Evolutionary conservation across 2,329 filamentous ascomycete genomes (phyloP).

Genomic region (Xylaria sp.): DNA sequence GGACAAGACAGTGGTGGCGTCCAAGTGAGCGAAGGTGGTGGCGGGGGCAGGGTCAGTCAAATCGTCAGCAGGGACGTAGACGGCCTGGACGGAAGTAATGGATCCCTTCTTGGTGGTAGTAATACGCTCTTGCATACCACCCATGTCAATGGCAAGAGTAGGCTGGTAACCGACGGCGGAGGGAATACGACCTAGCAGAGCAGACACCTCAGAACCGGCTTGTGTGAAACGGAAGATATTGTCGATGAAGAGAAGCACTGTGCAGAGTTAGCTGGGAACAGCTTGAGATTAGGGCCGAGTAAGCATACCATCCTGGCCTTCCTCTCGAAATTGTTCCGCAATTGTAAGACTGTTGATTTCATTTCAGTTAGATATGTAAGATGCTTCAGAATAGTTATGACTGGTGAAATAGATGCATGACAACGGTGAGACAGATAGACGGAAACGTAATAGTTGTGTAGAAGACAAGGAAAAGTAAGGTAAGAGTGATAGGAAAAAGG

Average conservation of each 20-base stretch:
- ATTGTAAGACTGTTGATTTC: conserved; percentile 61
- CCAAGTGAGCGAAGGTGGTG: conserved; percentile 99
- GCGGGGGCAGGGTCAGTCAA: conserved; percentile 99
- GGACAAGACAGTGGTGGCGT: conserved; percentile 99
- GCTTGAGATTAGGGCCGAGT: neutral
- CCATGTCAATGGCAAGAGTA: conserved; percentile 98
- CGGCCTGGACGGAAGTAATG: conserved; percentile 99
- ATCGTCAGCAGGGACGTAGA: conserved; percentile 99
- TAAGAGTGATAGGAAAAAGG: neutral
- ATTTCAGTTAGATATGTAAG: conserved; percentile 10
- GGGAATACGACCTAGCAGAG: conserved; percentile 98
- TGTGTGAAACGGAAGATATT: conserved; percentile 99
- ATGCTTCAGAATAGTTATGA: conserved; percentile 55
- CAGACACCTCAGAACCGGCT: conserved; percentile 99
- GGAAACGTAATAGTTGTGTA: neutral
- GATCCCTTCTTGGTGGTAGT: conserved; percentile 99
- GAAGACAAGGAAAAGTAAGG: conserved; percentile 51
- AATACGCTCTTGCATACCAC: conserved; percentile 99
- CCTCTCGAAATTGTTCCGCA: conserved; percentile 83
- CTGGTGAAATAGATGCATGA: neutral
- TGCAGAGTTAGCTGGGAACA: conserved; percentile 23
- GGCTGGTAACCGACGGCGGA: conserved; percentile 99
- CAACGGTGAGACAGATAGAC: neutral
- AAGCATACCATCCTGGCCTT: conserved; percentile 84
- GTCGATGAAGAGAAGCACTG: conserved; percentile 99